Evolutionary conservation across 2,329 filamentous ascomycete species (phyloP).

Genomic region (Neonectria faginata): DNA sequence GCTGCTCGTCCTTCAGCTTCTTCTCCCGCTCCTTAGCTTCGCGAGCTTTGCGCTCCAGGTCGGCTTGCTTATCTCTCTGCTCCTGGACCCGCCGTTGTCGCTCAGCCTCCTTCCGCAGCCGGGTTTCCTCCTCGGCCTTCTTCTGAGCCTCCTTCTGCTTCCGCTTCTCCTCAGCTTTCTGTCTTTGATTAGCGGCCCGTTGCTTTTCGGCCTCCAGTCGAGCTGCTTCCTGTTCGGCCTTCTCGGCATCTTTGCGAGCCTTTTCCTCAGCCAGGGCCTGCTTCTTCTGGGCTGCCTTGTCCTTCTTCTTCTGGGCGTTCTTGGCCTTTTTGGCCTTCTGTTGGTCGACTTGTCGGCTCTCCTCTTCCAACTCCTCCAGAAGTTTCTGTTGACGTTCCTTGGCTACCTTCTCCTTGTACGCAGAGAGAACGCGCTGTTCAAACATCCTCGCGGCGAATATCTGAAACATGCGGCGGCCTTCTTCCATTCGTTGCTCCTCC

Average conservation of each 20-base stretch:
- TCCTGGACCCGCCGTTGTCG: conserved; percentile 82
- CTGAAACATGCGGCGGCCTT: conserved; percentile 98
- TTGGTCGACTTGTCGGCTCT: conserved; percentile 79
- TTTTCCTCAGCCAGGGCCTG: conserved; percentile 91
- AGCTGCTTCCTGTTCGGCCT: conserved; percentile 86
- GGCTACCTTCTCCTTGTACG: conserved; percentile 98
- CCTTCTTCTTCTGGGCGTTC: conserved; percentile 94
- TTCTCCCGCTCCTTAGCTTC: conserved; percentile 77
- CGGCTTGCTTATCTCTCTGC: conserved; percentile 86
- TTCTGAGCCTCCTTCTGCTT: conserved; percentile 92
- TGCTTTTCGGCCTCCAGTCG: conserved; percentile 80
- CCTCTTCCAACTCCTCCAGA: conserved; percentile 90
- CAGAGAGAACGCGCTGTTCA: conserved; percentile 93
- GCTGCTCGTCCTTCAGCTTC: conserved; percentile 85
- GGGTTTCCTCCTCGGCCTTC: conserved; percentile 91
- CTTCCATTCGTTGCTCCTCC: conserved; percentile 98
- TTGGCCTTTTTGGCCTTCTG: conserved; percentile 93
- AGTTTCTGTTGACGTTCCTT: conserved; percentile 91
- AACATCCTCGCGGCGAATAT: conserved; percentile 99
- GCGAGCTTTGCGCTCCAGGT: conserved; percentile 83
- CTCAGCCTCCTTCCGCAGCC: conserved; percentile 85
- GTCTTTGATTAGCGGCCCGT: conserved; percentile 82
- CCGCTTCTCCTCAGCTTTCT: conserved; percentile 88
- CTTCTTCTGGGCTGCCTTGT: conserved; percentile 91
- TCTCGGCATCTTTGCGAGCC: conserved; percentile 87